phyloP scores from a whole-genome alignment of 345 rosid species.

The Eucalyptus polybractea region DNA sequence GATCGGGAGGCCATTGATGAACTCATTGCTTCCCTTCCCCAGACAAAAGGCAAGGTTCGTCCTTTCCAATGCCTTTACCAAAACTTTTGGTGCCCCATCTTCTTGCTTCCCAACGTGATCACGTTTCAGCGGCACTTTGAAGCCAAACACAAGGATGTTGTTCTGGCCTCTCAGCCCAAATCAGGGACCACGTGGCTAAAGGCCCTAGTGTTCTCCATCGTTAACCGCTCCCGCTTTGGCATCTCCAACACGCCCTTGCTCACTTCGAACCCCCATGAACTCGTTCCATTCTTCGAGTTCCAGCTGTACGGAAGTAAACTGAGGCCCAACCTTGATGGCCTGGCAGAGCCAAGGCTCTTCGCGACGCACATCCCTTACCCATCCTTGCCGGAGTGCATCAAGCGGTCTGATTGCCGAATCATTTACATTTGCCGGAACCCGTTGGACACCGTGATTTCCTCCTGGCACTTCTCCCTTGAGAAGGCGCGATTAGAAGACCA shows the following conservation, averaged over 20 bases:
- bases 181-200: constrained; percentile 25
- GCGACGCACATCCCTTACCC: not conserved
- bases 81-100: not conserved
- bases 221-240: not conserved
- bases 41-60: not conserved
- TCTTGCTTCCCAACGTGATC: not conserved
- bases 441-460: not conserved
- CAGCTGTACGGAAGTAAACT: not conserved
- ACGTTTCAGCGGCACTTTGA: constrained; percentile 2
- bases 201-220: not conserved
- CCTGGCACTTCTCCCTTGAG: not conserved
- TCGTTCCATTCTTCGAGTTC: constrained; percentile 6
- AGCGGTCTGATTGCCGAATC: not conserved
- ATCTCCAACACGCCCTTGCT: not conserved
- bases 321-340: not conserved
- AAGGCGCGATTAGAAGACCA: fast-evolving
- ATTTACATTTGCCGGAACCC: not conserved
- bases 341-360: not conserved
- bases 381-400: not conserved
- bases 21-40: not conserved
- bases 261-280: constrained; percentile 5
- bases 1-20: not conserved
- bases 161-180: constrained; percentile 5
- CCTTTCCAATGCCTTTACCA: not conserved
- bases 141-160: not conserved